phyloP scores from a whole-genome alignment of 257 asterid species.

The Solanum pennellii region DNA sequence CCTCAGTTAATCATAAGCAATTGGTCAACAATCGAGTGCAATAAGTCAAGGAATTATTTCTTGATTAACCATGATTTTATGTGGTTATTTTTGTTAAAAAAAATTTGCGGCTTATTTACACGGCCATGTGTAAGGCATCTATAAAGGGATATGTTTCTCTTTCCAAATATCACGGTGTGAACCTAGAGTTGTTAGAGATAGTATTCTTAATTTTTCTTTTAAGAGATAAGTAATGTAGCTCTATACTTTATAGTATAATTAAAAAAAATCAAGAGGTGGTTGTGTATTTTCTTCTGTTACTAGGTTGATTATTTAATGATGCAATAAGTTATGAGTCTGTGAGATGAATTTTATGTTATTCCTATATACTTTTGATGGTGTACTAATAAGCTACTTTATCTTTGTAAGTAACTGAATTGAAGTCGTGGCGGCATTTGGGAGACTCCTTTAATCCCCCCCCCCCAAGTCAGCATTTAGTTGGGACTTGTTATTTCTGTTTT shows the following conservation, averaged over 20 bases:
- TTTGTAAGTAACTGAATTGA: conserved; percentile 64
- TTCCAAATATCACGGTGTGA: not conserved
- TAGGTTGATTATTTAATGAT: too few species aligned
- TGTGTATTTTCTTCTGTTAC: too few species aligned
- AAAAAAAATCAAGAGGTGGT: not conserved
- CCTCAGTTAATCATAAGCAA: too few species aligned
- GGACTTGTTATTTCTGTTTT: not conserved
- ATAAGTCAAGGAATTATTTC: too few species aligned
- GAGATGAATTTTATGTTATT: not conserved
- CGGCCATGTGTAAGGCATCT: not conserved
- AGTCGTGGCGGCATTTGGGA: conserved; percentile 93
- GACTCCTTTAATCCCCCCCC: conserved; percentile 94
- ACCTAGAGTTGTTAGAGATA: not conserved
- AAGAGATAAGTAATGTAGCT: not conserved
- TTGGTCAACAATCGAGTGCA: too few species aligned
- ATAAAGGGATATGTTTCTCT: not conserved
- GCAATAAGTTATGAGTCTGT: not conserved
- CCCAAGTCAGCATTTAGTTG: conserved; percentile 54
- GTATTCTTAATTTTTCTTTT: not conserved
- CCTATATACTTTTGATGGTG: not conserved
- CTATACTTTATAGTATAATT: not conserved
- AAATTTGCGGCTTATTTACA: not conserved
- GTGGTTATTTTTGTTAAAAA: not conserved
- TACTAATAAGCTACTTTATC: not conserved
- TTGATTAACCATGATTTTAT: not conserved